Percentiles rank a stretch among this genome's conserved stretches.
These are phyloP conservation scores for Suillus hirtellus DNA, from an alignment of 768 basidiomycete genomes.

Conservation along the genomic window DNA sequence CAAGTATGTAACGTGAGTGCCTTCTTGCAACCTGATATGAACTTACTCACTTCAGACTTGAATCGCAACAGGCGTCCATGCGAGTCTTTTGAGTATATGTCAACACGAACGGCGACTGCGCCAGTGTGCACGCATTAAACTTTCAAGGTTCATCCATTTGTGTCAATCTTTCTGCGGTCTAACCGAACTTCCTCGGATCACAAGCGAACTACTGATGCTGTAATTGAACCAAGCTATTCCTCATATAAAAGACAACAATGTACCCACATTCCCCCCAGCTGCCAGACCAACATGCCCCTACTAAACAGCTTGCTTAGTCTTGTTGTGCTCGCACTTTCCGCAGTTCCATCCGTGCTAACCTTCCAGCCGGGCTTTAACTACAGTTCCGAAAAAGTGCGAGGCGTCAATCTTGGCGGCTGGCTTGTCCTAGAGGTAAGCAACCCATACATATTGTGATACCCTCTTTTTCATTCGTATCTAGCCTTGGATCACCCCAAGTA, in stretches of 20 bases:
- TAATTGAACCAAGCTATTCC: neutral
- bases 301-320: neutral
- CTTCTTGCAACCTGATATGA: neutral
- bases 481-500: constrained; percentile 80
- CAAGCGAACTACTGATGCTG: neutral
- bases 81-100: neutral
- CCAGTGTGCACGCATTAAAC: neutral
- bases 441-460: constrained; percentile 27
- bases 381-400: constrained; percentile 29
- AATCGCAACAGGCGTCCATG: neutral
- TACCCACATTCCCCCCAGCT: neutral
- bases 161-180: neutral
- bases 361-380: constrained; percentile 29
- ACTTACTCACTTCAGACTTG: neutral
- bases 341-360: constrained; percentile 6
- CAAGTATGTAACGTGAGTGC: no score
- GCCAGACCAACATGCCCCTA: constrained; percentile 6
- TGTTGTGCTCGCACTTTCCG: constrained; percentile 6
- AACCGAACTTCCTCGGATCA: constrained; percentile 1
- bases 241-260: neutral
- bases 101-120: neutral
- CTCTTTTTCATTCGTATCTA: constrained; percentile 11
- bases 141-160: neutral
- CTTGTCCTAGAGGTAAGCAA: constrained; percentile 29
- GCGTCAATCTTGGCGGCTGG: constrained; percentile 38